Conservation (phyloP, 2,329 filamentous ascomycete species). For the Geosmithia morbida region DNA sequence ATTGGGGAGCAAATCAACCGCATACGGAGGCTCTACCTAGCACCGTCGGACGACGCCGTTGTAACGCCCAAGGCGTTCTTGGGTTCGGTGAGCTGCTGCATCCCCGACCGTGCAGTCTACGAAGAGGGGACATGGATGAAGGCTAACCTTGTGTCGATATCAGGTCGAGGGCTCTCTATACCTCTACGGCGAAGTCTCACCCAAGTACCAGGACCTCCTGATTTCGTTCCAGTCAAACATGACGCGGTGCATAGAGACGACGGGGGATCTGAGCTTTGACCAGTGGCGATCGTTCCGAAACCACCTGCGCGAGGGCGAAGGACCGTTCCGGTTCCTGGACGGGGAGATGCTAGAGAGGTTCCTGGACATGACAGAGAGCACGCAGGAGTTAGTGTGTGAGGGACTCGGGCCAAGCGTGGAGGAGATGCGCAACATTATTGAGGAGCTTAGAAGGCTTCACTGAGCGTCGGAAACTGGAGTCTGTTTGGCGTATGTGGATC, state of each 20-base stretch:
- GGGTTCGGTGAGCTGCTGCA: constrained; percentile 53
- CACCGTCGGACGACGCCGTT: constrained; percentile 46
- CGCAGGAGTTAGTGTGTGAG: constrained; percentile 36
- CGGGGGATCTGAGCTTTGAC: constrained; percentile 64
- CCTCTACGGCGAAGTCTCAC: constrained; percentile 67
- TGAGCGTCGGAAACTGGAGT: constrained; percentile 13
- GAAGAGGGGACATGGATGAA: no score
- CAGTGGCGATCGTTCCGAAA: constrained; percentile 74
- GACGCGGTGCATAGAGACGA: constrained; percentile 47
- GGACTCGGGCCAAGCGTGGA: constrained; percentile 47
- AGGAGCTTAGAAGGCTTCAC: constrained; percentile 48
- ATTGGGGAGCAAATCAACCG: constrained; percentile 90
- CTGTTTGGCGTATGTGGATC: neutral
- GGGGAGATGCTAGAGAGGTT: constrained; percentile 84
- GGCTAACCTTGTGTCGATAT: neutral
- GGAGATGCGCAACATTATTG: constrained; percentile 45
- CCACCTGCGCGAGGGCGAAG: constrained; percentile 55
- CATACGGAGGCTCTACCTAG: constrained; percentile 61
- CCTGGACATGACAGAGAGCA: constrained; percentile 50
- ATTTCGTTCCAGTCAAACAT: constrained; percentile 67
- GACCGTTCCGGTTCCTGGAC: constrained; percentile 79
- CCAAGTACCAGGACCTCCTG: constrained; percentile 61
- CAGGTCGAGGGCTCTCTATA: constrained; percentile 80
- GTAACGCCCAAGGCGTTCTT: constrained; percentile 76
- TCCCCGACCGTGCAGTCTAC: neutral